Evolutionary conservation across 169 alveolate species (phyloP).

Genomic region (Plasmodium coatneyi): DNA sequence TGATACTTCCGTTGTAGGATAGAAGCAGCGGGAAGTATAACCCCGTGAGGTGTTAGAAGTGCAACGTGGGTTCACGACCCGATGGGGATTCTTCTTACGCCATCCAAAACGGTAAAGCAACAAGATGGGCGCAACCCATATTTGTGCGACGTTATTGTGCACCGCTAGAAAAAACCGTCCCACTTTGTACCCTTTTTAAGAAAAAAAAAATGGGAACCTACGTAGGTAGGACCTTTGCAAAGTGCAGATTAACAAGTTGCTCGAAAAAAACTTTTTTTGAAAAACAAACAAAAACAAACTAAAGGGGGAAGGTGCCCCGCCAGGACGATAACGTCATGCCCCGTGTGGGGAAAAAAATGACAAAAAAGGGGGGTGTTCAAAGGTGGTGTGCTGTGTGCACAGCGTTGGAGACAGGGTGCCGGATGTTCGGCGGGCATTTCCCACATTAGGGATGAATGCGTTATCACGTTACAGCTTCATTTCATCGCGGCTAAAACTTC

Average conservation of each 20-base stretch:
- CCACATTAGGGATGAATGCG: background rate
- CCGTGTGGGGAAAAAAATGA: background rate
- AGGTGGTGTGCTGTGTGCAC: background rate
- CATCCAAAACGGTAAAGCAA: background rate
- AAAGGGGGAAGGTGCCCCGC: background rate
- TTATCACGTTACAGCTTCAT: background rate
- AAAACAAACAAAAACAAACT: background rate
- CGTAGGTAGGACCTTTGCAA: background rate
- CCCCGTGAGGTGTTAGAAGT: background rate
- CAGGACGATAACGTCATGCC: background rate
- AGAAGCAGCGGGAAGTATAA: background rate
- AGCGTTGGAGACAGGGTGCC: background rate
- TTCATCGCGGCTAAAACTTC: slow-evolving; percentile 18
- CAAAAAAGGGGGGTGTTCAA: background rate
- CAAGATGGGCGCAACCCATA: background rate
- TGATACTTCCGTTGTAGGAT: background rate
- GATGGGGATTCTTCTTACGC: background rate
- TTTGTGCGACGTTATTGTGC: background rate
- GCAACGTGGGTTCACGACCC: background rate
- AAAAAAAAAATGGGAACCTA: background rate
- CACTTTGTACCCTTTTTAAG: background rate
- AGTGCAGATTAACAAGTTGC: background rate
- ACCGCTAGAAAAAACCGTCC: background rate
- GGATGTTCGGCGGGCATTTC: background rate
- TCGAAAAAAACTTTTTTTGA: background rate